Evolutionary conservation across 345 rosid genomes (phyloP), one percentile per base, ranked within the genome.

Genomic region (Brassica cretica): DNA sequence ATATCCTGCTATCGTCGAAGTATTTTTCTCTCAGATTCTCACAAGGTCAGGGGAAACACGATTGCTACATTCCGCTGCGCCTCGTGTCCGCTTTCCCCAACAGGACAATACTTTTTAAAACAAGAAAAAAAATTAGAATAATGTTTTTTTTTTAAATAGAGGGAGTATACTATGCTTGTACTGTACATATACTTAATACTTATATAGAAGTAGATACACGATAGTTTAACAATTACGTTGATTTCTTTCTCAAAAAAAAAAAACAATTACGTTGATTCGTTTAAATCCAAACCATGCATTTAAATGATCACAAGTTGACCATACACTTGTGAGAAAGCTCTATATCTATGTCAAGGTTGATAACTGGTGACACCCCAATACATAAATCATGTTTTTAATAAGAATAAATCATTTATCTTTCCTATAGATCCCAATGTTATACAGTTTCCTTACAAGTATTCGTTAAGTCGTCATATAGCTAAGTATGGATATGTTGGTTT

Each of bases 261-360:
- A n/a, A 33, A 27, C 12, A 27, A 64, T 59, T 59, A 68, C 15
- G 32, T 5, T 44, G 60, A 12, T 29, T 59, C 62, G 49, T 60
- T 46, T 44, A 8, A 62, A 30, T 15, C 68, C 21, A 32, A 32
- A 46, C 55, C 16, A 61, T 53, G 24, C 59, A 53, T 49, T 4
- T 18, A 30, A 61, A 12, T 32, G 70, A 61, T 49, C 56, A 5
- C 49, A 69, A 62, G 55, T 70, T 69, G 55, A 62, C 19, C 32
- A 18, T 8, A 61, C 16, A 46, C 64, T 61, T 61, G n/a, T 32
- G 32, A 19, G 62, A 51, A 76, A 76, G 24, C 51, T 29, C 33
- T 29, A 75, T 41, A 29, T 68, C 35, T 44, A 46, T 61, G 66
- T 61, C 74, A 61, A 30, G 74, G 46, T 69, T 61, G 63, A 68